phyloP scores from a whole-genome alignment of 257 asterid genomes.

The Haberlea rhodopensis region DNA sequence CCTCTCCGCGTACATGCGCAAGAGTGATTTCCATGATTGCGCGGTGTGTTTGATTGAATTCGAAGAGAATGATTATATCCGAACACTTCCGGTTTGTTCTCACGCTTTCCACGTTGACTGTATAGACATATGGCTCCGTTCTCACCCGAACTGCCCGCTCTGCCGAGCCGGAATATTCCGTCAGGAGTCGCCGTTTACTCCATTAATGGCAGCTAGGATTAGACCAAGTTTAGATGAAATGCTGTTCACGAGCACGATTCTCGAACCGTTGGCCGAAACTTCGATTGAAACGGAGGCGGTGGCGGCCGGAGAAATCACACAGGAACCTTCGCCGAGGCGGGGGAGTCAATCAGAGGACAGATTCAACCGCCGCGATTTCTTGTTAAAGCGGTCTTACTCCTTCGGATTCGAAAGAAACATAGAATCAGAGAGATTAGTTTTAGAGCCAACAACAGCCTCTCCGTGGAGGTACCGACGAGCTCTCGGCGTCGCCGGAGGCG shows the following conservation, averaged over 20 bases:
- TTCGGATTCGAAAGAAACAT: constrained; percentile 85
- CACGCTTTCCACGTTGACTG: constrained; percentile 96
- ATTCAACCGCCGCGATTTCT: constrained; percentile 61
- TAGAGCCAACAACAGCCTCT: constrained; percentile 77
- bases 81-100: constrained; percentile 79
- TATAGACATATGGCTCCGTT: constrained; percentile 88
- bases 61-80: constrained; percentile 73
- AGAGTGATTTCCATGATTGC: constrained; percentile 65
- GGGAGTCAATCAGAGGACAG: constrained; percentile 66
- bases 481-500: constrained; percentile 38
- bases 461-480: constrained; percentile 82
- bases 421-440: constrained; percentile 70
- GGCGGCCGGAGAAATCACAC: constrained; percentile 46
- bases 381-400: constrained; percentile 83
- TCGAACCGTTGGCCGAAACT: constrained; percentile 54
- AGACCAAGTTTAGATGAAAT: constrained; percentile 84
- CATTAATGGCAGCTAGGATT: constrained; percentile 85
- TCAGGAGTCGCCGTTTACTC: constrained; percentile 78
- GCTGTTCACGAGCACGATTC: constrained; percentile 49
- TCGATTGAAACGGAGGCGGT: constrained; percentile 46
- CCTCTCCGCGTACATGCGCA: constrained; percentile 61
- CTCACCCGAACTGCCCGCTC: constrained; percentile 94
- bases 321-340: constrained; percentile 54
- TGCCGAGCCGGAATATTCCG: constrained; percentile 82
- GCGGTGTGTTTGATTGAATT: constrained; percentile 88